phyloP scores from a whole-genome alignment of 495 filamentous ascomycete genomes.

The Pyrenopolyporus hunteri region DNA sequence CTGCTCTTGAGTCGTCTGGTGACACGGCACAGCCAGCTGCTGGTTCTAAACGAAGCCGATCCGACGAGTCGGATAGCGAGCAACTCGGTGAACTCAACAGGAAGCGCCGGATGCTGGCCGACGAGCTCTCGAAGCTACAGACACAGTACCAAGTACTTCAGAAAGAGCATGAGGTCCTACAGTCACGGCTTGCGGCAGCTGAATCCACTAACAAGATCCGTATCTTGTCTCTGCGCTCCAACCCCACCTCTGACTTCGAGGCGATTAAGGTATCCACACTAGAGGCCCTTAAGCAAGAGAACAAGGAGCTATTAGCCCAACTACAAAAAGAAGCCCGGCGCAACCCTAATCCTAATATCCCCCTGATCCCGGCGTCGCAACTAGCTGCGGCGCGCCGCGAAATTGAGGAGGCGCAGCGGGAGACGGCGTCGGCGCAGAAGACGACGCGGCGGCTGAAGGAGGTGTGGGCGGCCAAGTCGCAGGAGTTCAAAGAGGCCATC shows the following conservation, averaged over 20 bases:
- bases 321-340: conserved; percentile 60
- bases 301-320: conserved; percentile 77
- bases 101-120: conserved; percentile 85
- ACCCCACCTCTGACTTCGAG: conserved; percentile 84
- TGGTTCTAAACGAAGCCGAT: conserved; percentile 64
- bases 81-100: conserved; percentile 81
- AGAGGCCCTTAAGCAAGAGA: conserved; percentile 77
- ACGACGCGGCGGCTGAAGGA: conserved; percentile 82
- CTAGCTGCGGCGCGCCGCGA: conserved; percentile 76
- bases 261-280: conserved; percentile 82
- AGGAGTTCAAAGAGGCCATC: conserved; percentile 93
- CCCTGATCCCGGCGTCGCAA: conserved; percentile 74
- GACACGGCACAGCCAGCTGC: conserved; percentile 42
- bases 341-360: conserved; percentile 39
- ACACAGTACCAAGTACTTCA: conserved; percentile 68
- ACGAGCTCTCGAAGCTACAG: conserved; percentile 72
- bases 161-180: conserved; percentile 73
- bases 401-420: conserved; percentile 70
- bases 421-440: conserved; percentile 84
- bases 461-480: conserved; percentile 85
- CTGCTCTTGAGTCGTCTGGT: conserved; percentile 58
- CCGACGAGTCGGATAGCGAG: conserved; percentile 69
- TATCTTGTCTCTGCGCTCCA: conserved; percentile 83
- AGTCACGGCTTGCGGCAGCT: conserved; percentile 73
- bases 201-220: conserved; percentile 78